These are phyloP conservation scores for Hibiscus syriacus DNA, from an alignment of 345 rosid species.

Conservation along the genomic window DNA sequence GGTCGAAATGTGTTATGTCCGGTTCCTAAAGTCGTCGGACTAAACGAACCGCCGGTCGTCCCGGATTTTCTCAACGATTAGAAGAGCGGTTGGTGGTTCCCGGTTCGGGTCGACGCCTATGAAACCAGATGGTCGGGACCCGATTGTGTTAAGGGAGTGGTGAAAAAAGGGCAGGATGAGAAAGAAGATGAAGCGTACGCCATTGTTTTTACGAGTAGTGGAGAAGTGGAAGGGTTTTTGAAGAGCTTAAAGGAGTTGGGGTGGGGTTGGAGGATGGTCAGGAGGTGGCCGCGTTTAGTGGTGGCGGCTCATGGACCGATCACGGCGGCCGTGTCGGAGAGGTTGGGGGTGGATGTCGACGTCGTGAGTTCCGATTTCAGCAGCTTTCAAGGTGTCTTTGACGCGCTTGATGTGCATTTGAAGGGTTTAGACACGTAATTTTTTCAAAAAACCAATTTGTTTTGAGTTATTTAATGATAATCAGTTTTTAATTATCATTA, in stretches of 20 bases:
- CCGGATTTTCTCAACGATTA: slow-evolving; percentile 35
- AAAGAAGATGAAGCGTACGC: slow-evolving; percentile 24
- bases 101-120: slow-evolving; percentile 43
- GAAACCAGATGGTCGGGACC: slow-evolving; percentile 59
- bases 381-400: slow-evolving; percentile 42
- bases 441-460: no score
- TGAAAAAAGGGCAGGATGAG: slow-evolving; percentile 15
- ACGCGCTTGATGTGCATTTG: slow-evolving; percentile 26
- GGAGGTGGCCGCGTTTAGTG: slow-evolving; percentile 36
- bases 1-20: slow-evolving; percentile 41
- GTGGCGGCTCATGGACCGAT: slow-evolving; percentile 56
- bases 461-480: no score
- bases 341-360: slow-evolving; percentile 38
- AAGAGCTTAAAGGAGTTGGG: slow-evolving; percentile 39
- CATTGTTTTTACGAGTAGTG: slow-evolving; percentile 42
- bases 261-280: slow-evolving; percentile 46
- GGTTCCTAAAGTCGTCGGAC: slow-evolving; percentile 40
- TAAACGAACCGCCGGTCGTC: slow-evolving; percentile 53
- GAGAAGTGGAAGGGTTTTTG: slow-evolving; percentile 50
- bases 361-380: slow-evolving; percentile 29
- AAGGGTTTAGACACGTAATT: no score
- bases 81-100: slow-evolving; percentile 38
- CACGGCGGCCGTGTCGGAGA: slow-evolving; percentile 49
- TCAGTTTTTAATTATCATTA: no score
- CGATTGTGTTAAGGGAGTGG: slow-evolving; percentile 28